These are phyloP conservation scores for Neofusicoccum sp. DNA, from an alignment of 2,329 filamentous ascomycete genomes.

Conservation along the genomic window DNA sequence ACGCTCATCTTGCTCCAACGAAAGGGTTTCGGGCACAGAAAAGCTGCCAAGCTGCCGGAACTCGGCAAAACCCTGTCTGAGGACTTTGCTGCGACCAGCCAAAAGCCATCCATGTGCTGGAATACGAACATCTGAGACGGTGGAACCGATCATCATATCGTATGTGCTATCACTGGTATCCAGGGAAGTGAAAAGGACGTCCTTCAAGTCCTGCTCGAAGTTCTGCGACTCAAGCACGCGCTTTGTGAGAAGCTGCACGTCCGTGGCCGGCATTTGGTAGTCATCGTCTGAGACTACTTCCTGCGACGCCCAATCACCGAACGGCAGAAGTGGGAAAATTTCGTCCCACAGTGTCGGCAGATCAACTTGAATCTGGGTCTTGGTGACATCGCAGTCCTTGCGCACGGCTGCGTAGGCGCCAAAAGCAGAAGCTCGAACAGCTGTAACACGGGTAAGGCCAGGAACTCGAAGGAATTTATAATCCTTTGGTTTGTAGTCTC, in stretches of 20 bases:
- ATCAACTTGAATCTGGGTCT: constrained; percentile 65
- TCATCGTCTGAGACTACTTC: constrained; percentile 44
- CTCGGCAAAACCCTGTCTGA: constrained; percentile 59
- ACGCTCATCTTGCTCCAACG: constrained; percentile 52
- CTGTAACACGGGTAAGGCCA: constrained; percentile 78
- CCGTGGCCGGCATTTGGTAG: constrained; percentile 45
- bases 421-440: constrained; percentile 82
- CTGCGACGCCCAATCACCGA: constrained; percentile 50
- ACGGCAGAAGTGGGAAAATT: constrained; percentile 65
- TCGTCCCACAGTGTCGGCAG: constrained; percentile 73
- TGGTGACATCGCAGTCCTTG: constrained; percentile 78
- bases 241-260: constrained; percentile 49
- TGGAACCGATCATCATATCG: constrained; percentile 51
- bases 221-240: constrained; percentile 63
- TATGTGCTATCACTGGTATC: constrained; percentile 43
- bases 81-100: constrained; percentile 66
- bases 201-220: constrained; percentile 61
- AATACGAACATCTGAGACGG: constrained; percentile 66
- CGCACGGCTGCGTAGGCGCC: constrained; percentile 87
- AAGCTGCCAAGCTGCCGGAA: constrained; percentile 56
- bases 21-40: constrained; percentile 60
- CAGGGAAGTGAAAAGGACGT: constrained; percentile 38
- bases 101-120: constrained; percentile 83
- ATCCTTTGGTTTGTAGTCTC: constrained; percentile 70
- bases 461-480: constrained; percentile 95